phyloP scores from a whole-genome alignment of 2,329 filamentous ascomycete species.

The Pseudocercospora fijiensis region DNA sequence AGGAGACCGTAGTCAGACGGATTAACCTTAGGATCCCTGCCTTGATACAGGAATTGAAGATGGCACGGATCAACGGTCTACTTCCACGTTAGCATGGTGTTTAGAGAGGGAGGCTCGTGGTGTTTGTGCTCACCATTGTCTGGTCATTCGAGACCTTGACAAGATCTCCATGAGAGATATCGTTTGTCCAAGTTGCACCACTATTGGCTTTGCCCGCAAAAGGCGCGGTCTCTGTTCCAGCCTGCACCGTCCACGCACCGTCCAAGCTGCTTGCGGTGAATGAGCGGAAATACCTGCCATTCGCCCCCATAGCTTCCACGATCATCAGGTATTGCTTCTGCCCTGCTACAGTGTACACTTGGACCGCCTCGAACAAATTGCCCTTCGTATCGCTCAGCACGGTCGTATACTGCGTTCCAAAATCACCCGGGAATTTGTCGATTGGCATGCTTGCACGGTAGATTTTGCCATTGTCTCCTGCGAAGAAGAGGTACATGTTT shows the following conservation, averaged over 20 bases:
- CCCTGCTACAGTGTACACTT: slow-evolving; percentile 62
- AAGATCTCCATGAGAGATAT: slow-evolving; percentile 66
- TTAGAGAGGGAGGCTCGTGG: neutral
- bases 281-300: slow-evolving; percentile 65
- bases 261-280: slow-evolving; percentile 60
- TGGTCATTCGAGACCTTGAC: slow-evolving; percentile 58
- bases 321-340: slow-evolving; percentile 64
- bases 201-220: slow-evolving; percentile 67
- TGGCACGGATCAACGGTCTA: slow-evolving; percentile 59
- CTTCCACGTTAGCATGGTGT: neutral
- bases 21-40: slow-evolving; percentile 38
- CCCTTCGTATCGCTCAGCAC: slow-evolving; percentile 55
- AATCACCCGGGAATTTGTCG: slow-evolving; percentile 60
- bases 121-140: slow-evolving; percentile 47
- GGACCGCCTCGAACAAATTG: slow-evolving; percentile 65
- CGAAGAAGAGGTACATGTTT: slow-evolving; percentile 68
- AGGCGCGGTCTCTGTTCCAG: slow-evolving; percentile 55
- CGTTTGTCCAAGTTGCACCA: slow-evolving; percentile 64
- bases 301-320: slow-evolving; percentile 59
- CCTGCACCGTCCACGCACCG: slow-evolving; percentile 60
- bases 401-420: slow-evolving; percentile 53
- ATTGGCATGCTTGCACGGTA: slow-evolving; percentile 65
- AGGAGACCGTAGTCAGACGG: slow-evolving; percentile 53
- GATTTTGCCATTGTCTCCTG: slow-evolving; percentile 65
- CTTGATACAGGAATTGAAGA: slow-evolving; percentile 65